phyloP scores from a whole-genome alignment of 1,284 basidiomycete species.

The Lentinula novae-zelandiae region DNA sequence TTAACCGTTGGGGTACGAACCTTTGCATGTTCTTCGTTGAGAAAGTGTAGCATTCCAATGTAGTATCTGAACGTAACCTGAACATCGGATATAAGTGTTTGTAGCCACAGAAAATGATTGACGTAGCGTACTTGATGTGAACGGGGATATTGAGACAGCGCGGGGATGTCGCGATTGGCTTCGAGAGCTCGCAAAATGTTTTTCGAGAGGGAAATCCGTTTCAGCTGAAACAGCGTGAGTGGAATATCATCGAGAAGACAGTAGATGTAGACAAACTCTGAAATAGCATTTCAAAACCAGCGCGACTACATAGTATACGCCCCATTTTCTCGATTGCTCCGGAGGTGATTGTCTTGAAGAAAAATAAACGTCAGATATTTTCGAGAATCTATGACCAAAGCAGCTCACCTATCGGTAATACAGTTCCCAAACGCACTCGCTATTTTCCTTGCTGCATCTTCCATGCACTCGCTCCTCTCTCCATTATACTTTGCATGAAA shows the following conservation, averaged over 20 bases:
- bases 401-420: conserved; percentile 78
- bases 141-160: conserved; percentile 71
- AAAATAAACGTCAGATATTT: conserved; percentile 5
- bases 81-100: conserved; percentile 9
- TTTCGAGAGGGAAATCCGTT: conserved; percentile 87
- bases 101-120: conserved; percentile 10
- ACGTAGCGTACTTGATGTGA: conserved; percentile 75
- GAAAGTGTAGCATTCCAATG: conserved; percentile 88
- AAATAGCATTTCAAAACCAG: conserved; percentile 95
- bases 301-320: conserved; percentile 92
- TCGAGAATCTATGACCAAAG: not conserved
- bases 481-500: conserved; percentile 53
- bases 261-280: conserved; percentile 43
- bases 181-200: conserved; percentile 89
- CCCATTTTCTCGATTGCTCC: conserved; percentile 85
- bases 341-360: conserved; percentile 56
- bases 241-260: not conserved
- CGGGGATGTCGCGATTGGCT: conserved; percentile 82
- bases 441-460: conserved; percentile 88
- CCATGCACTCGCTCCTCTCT: conserved; percentile 72
- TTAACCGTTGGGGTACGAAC: conserved; percentile 30
- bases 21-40: conserved; percentile 89
- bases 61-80: conserved; percentile 92
- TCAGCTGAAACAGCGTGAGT: conserved; percentile 52
- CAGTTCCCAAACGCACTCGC: conserved; percentile 92